phyloP scores from a whole-genome alignment of 352 stramenopile genomes.

The Globisporangium rhizosaccharum region DNA sequence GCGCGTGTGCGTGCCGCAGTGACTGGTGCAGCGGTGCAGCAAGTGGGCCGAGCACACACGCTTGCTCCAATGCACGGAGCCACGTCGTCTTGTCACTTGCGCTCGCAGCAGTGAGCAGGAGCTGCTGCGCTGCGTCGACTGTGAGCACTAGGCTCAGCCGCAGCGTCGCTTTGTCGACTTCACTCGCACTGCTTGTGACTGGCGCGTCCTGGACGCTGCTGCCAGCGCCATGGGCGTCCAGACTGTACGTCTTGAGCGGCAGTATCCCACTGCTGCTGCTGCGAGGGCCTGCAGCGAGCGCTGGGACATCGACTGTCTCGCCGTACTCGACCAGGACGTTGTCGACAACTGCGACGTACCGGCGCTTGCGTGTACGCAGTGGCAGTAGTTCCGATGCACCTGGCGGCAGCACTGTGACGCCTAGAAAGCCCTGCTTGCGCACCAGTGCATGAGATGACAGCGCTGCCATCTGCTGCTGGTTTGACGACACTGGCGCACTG shows the following conservation, averaged over 20 bases:
- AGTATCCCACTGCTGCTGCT: background rate
- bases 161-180: slow-evolving; percentile 15
- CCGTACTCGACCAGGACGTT: slow-evolving; percentile 27
- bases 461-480: background rate
- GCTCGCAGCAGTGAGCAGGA: slow-evolving; percentile 39
- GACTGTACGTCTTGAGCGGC: slow-evolving; percentile 13
- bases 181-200: slow-evolving; percentile 7
- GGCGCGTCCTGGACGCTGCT: slow-evolving; percentile 16
- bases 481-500: background rate
- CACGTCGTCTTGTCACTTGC: slow-evolving; percentile 41
- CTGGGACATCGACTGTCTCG: slow-evolving; percentile 22
- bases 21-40: slow-evolving; percentile 6
- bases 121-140: slow-evolving; percentile 9
- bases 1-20: background rate
- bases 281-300: slow-evolving; percentile 2
- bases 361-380: slow-evolving; percentile 18
- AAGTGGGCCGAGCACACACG: slow-evolving; percentile 8
- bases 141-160: slow-evolving; percentile 35
- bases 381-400: slow-evolving; percentile 12
- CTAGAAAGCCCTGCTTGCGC: slow-evolving; percentile 37
- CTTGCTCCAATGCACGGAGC: slow-evolving; percentile 31
- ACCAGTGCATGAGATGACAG: slow-evolving; percentile 5
- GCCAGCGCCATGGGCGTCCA: slow-evolving; percentile 9
- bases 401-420: slow-evolving; percentile 2
- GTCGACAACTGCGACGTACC: slow-evolving; percentile 31